phyloP scores from a whole-genome alignment of 306 rosid genomes.

The Astragalus membranaceus region DNA sequence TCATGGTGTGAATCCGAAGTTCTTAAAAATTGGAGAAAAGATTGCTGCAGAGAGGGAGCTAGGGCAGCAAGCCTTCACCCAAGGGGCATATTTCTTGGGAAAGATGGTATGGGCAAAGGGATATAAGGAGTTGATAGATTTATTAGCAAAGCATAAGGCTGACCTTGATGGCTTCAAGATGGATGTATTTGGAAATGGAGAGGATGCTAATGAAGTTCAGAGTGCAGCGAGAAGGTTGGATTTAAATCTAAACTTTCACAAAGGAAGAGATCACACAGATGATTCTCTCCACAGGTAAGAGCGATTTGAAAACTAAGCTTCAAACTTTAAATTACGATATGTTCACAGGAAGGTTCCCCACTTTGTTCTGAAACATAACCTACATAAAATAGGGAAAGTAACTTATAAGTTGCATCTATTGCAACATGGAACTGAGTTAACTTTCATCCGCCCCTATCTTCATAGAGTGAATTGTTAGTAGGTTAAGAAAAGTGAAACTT shows the following conservation, averaged over 20 bases:
- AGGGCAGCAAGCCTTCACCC: conserved; percentile 72
- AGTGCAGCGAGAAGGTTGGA: conserved; percentile 72
- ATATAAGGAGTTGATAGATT: conserved; percentile 77
- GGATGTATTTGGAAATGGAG: conserved; percentile 95
- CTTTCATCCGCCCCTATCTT: conserved; percentile 5
- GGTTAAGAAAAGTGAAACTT: neutral
- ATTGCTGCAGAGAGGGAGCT: conserved; percentile 67
- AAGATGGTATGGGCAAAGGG: conserved; percentile 99
- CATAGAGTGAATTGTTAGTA: neutral
- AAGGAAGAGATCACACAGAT: conserved; percentile 96
- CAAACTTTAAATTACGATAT: neutral
- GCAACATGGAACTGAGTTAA: conserved; percentile 6
- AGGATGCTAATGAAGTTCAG: conserved; percentile 87
- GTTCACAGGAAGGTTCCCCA: neutral
- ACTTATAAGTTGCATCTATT: conserved; percentile 10
- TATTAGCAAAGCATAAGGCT: conserved; percentile 64
- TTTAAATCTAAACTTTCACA: conserved; percentile 82
- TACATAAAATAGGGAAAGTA: neutral
- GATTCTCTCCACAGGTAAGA: conserved; percentile 86
- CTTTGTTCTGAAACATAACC: neutral
- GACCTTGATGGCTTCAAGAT: conserved; percentile 84
- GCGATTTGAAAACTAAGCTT: conserved; percentile 17
- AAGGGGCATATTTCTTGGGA: conserved; percentile 97
- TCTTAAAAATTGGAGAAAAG: conserved; percentile 81
- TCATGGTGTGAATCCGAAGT: conserved; percentile 97